A percentile compares a stretch with the other conserved stretches of the same genome.
Conservation (phyloP, 2,329 filamentous ascomycete species). For the Colletotrichum coccodes region DNA sequence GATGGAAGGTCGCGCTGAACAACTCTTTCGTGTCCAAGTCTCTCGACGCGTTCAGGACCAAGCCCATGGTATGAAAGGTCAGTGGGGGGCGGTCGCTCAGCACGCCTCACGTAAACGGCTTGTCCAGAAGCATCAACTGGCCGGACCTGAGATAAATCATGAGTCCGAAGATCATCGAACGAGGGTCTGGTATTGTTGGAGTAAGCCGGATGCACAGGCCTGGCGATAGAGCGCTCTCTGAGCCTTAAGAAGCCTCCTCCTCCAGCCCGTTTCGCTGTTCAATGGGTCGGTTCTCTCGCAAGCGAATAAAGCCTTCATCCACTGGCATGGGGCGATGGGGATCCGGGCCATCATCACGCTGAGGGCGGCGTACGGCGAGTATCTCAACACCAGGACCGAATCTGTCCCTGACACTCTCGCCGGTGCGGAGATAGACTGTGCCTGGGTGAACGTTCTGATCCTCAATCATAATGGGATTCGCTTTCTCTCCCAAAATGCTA, state of each 20-base stretch:
- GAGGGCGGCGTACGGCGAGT: slow-evolving; percentile 26
- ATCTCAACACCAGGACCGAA: slow-evolving; percentile 31
- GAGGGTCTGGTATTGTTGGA: background rate
- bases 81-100: background rate
- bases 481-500: slow-evolving; percentile 37
- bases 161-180: background rate
- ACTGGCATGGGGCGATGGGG: background rate
- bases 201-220: background rate
- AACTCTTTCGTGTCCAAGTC: background rate
- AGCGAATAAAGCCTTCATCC: slow-evolving; percentile 27
- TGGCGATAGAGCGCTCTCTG: slow-evolving; percentile 8
- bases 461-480: slow-evolving; percentile 51
- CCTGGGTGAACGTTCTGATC: slow-evolving; percentile 41
- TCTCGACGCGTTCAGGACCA: background rate
- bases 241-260: slow-evolving; percentile 29
- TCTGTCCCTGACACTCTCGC: slow-evolving; percentile 42
- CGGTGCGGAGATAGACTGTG: slow-evolving; percentile 41
- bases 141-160: background rate
- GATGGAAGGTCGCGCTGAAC: slow-evolving; percentile 5
- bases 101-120: slow-evolving; percentile 21
- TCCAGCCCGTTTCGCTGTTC: slow-evolving; percentile 5
- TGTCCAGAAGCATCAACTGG: slow-evolving; percentile 1
- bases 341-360: slow-evolving; percentile 8
- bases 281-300: slow-evolving; percentile 11
- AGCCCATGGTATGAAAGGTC: background rate